Conservation (phyloP, 2,329 filamentous ascomycete species). For the Fusarium beomiforme region DNA sequence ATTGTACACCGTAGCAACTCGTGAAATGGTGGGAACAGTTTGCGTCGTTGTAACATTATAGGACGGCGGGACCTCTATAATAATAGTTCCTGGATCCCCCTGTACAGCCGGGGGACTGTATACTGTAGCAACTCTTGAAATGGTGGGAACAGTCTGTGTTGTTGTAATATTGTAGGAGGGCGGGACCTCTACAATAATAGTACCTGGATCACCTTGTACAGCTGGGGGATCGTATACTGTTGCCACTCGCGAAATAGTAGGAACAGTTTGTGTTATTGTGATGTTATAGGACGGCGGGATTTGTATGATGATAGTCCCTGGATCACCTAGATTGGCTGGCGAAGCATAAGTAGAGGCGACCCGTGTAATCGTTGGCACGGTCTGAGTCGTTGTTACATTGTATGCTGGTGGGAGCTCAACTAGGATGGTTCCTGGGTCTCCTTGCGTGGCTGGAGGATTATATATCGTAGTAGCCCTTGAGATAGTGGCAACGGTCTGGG, state of each 20-base stretch:
- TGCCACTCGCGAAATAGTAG: background rate
- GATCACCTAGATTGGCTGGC: slow-evolving; percentile 1
- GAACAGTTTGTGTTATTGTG: background rate
- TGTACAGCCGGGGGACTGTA: too few species aligned
- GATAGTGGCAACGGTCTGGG: background rate
- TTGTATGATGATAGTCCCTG: slow-evolving; percentile 9
- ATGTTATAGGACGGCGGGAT: background rate
- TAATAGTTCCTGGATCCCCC: slow-evolving; percentile 14
- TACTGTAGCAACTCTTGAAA: too few species aligned
- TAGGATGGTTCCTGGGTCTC: slow-evolving; percentile 9
- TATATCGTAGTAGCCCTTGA: background rate
- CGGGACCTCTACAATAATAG: slow-evolving; percentile 10
- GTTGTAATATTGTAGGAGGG: slow-evolving; percentile 7
- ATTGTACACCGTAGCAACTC: background rate
- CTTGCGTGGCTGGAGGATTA: background rate
- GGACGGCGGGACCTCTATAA: background rate
- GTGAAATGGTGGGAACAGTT: background rate
- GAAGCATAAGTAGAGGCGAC: slow-evolving; percentile 2
- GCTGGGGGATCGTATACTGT: background rate
- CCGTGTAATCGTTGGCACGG: background rate
- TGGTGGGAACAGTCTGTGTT: background rate
- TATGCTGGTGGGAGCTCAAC: background rate
- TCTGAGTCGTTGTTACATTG: slow-evolving; percentile 8
- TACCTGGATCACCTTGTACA: slow-evolving; percentile 13
- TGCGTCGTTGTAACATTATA: background rate